These are phyloP conservation scores for Lagenaria siceraria DNA, from an alignment of 306 rosid genomes.

Conservation along the genomic window DNA sequence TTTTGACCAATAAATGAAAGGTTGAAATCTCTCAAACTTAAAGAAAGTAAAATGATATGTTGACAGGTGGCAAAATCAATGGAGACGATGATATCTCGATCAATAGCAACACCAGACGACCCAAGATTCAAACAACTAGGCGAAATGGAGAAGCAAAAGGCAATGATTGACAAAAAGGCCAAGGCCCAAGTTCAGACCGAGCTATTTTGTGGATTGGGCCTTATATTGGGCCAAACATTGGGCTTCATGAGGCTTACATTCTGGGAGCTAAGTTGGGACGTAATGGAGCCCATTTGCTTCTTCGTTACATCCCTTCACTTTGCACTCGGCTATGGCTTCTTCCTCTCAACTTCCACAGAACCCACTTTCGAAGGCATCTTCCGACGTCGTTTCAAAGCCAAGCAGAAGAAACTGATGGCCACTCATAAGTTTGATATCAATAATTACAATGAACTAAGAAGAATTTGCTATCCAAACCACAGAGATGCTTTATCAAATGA, in stretches of 20 bases:
- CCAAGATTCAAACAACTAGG: conserved; percentile 39
- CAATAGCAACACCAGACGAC: conserved; percentile 43
- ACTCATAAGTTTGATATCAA: conserved; percentile 28
- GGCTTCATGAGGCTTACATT: conserved; percentile 79
- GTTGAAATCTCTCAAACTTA: too few species aligned
- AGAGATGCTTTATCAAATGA: background rate
- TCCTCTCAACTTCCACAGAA: conserved; percentile 51
- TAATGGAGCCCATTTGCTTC: conserved; percentile 96
- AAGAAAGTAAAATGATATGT: too few species aligned
- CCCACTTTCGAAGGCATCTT: conserved; percentile 66
- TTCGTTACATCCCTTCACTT: conserved; percentile 45
- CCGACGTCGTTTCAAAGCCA: conserved; percentile 33
- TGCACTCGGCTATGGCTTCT: conserved; percentile 45
- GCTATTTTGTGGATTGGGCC: conserved; percentile 53
- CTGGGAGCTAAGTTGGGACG: conserved; percentile 95
- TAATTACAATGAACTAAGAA: conserved; percentile 33
- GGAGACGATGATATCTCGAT: conserved; percentile 28
- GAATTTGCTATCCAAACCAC: conserved; percentile 27
- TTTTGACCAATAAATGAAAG: too few species aligned
- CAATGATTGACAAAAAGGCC: conserved; percentile 40
- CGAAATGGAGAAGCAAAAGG: conserved; percentile 43
- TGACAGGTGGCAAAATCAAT: conserved; percentile 55
- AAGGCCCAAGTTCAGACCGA: conserved; percentile 38
- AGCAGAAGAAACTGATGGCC: conserved; percentile 50
- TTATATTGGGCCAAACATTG: conserved; percentile 34